Evolutionary conservation across 192 early-diverging fungal species (phyloP), one percentile per base, ranked within the genome.

Genomic region (Gonapodya prolifera): DNA sequence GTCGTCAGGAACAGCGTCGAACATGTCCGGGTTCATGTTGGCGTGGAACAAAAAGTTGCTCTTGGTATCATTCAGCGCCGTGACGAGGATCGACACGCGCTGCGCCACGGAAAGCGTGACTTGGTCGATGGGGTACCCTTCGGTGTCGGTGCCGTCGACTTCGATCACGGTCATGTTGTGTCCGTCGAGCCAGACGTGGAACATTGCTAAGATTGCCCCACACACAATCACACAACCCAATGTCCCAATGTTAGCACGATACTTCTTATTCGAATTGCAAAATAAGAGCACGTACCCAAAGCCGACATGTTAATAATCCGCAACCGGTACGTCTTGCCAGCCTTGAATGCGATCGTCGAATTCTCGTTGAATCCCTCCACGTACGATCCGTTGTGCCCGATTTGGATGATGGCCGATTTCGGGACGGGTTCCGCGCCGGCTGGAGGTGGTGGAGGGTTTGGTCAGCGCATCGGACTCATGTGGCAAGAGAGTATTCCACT

Each of bases 301-400:
- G 91, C 91, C 32, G 89, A 89, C 87, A 91, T 93, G 82, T 91
- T 92, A 83, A 96, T 90, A 71, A 96, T 77, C 0, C 95, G 91
- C 77, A 96, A 77, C 76, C 93, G 89, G 83, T 95, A 95, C 2
- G 88, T 93, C 84, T 93, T 94, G 75, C 91, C 92, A 0, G 93
- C 86, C 34, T 78, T 79, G 81, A 96, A 92, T 35, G 77, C 78
- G 77, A 92, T 75, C 16, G n/a, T 34, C 32, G 33, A 17, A 75
- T 74, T 29, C 0, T 75, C 30, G 69, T 75, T 33, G 77, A 16
- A 17, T 29, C n/a, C n/a, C 17, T 77, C 74, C 30, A 23, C 36
- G 76, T 78, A 70, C 32, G 35, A 80, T 79, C 1, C 79, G 35
- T 87, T 80, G 30, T 79, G 78, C 31, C 82, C 78, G n/a, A 89